A percentile compares a stretch with the other conserved stretches of the same genome.
These are phyloP conservation scores for Tricholoma matsutake DNA, from an alignment of 768 basidiomycete species.

Conservation along the genomic window DNA sequence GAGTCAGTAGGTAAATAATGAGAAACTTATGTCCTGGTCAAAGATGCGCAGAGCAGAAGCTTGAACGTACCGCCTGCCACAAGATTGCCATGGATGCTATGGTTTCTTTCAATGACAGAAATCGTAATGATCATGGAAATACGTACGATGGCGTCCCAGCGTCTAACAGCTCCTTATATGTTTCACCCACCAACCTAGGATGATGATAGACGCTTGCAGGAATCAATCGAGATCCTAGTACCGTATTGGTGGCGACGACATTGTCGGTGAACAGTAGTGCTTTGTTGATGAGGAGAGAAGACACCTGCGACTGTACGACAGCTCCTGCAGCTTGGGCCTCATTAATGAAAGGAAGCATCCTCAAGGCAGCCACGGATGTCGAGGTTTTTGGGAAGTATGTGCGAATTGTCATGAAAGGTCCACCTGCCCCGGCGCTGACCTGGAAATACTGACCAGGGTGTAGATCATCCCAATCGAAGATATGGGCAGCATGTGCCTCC, in stretches of 20 bases:
- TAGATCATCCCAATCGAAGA: conserved; percentile 31
- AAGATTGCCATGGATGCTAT: conserved; percentile 17
- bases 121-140: neutral
- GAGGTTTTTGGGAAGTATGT: conserved; percentile 21
- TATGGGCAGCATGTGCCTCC: conserved; percentile 32
- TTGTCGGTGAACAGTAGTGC: conserved; percentile 13
- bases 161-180: conserved; percentile 20
- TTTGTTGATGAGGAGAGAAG: conserved; percentile 14
- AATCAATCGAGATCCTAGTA: conserved; percentile 18
- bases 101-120: neutral
- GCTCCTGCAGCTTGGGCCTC: conserved; percentile 16
- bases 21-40: neutral
- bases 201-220: conserved; percentile 14
- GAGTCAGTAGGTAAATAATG: neutral
- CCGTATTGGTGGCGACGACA: conserved; percentile 6
- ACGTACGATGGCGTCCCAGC: conserved; percentile 12
- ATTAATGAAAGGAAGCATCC: conserved; percentile 19
- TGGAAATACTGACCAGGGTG: conserved; percentile 30
- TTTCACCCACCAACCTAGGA: conserved; percentile 16
- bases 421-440: neutral
- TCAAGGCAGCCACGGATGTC: conserved; percentile 10
- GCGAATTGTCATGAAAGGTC: neutral
- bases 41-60: neutral
- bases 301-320: conserved; percentile 2
- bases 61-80: conserved; percentile 19